Percentiles rank a stretch among this genome's conserved stretches.
Evolutionary conservation across 148 eudicot genomes (phyloP).

Genomic region (Rhododendron molle): DNA sequence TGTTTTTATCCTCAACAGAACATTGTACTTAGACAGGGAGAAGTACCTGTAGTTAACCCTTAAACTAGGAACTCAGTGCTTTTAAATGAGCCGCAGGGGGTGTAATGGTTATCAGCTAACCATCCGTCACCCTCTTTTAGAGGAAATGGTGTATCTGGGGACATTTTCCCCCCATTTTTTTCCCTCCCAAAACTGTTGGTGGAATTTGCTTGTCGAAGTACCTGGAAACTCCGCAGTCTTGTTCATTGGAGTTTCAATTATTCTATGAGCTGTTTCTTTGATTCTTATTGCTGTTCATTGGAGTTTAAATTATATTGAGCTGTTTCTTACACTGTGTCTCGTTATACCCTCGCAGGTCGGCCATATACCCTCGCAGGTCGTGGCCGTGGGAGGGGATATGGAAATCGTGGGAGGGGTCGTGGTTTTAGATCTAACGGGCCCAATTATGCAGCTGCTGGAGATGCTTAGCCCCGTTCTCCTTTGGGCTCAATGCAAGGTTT

Average conservation of each 20-base stretch:
- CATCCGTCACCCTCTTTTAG: background rate
- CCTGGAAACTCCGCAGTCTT: background rate
- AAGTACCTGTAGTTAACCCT: background rate
- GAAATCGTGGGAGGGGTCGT: conserved; percentile 57
- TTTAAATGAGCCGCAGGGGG: background rate
- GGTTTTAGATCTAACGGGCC: conserved; percentile 67
- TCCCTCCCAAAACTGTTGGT: background rate
- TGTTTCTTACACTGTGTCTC: background rate
- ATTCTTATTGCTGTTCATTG: background rate
- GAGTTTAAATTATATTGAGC: background rate
- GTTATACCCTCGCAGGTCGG: conserved; percentile 40
- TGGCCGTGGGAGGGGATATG: conserved; percentile 71
- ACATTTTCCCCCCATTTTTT: background rate
- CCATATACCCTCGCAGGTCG: conserved; percentile 43
- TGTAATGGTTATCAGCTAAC: background rate
- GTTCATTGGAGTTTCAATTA: background rate
- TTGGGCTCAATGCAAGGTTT: conserved; percentile 19
- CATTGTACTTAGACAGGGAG: background rate
- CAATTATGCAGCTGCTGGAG: conserved; percentile 42
- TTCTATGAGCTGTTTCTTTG: background rate
- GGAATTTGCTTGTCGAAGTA: background rate
- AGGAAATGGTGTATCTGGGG: background rate
- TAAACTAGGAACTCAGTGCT: background rate
- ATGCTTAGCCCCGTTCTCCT: conserved; percentile 26
- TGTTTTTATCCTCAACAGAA: background rate